Percentiles rank a stretch among this genome's conserved stretches.
Conservation (phyloP, 164 flowering plant genomes). For the Kalanchoe fedtschenkoi region DNA sequence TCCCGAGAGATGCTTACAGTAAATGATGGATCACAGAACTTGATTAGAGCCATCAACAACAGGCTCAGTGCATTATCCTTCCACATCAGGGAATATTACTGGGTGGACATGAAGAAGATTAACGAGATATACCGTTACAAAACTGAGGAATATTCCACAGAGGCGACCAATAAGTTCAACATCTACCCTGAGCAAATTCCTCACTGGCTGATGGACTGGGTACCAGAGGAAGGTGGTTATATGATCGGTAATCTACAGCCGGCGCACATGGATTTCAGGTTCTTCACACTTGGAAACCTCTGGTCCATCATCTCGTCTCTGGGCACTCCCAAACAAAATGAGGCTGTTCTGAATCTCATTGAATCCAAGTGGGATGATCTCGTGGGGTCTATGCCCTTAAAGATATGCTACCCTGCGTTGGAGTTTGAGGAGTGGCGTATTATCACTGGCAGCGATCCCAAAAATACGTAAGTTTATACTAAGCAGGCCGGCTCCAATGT, state of each 20-base stretch:
- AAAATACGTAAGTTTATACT: conserved; percentile 62
- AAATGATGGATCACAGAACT: conserved; percentile 59
- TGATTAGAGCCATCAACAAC: conserved; percentile 64
- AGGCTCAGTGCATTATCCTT: conserved; percentile 88
- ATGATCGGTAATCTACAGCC: conserved; percentile 86
- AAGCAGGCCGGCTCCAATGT: not conserved
- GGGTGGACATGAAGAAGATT: conserved; percentile 80
- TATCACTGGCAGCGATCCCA: conserved; percentile 89
- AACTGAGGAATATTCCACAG: conserved; percentile 83
- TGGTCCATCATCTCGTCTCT: conserved; percentile 87
- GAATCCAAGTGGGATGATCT: conserved; percentile 92
- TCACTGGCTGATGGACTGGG: conserved; percentile 78
- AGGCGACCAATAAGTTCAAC: conserved; percentile 85
- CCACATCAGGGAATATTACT: conserved; percentile 81
- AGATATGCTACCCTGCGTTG: conserved; percentile 77
- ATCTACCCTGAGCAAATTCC: conserved; percentile 94
- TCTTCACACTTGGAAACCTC: conserved; percentile 78
- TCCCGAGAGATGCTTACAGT: conserved; percentile 73
- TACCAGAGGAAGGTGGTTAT: conserved; percentile 80
- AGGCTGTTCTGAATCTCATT: conserved; percentile 57
- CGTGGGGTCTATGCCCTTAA: conserved; percentile 71
- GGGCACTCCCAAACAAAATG: conserved; percentile 68
- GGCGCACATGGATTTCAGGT: conserved; percentile 92
- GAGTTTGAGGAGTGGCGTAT: conserved; percentile 83
- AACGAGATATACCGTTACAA: conserved; percentile 88